Conservation (phyloP, 805 yeast species). For the Candida vartiovaarae region DNA sequence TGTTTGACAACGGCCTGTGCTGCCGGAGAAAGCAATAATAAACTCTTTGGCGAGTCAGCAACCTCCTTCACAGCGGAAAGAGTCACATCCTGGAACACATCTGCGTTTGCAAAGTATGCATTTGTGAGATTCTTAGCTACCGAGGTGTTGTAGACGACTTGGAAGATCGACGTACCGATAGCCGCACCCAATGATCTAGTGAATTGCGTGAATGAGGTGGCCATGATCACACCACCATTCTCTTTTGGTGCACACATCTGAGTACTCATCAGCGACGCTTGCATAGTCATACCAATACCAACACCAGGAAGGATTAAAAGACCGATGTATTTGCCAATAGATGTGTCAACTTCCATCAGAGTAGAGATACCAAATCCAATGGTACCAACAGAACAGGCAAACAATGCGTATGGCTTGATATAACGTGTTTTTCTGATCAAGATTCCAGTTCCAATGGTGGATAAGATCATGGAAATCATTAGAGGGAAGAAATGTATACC, state of each 20-base stretch:
- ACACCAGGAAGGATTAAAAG: conserved; percentile 31
- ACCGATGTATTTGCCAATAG: conserved; percentile 27
- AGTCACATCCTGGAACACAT: neutral
- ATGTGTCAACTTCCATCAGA: conserved; percentile 26
- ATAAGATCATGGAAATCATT: conserved; percentile 11
- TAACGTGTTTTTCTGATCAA: conserved; percentile 26
- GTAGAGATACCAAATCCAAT: conserved; percentile 30
- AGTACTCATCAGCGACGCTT: conserved; percentile 25
- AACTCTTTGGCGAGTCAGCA: neutral
- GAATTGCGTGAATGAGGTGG: conserved; percentile 37
- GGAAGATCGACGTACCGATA: conserved; percentile 31
- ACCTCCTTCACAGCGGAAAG: neutral
- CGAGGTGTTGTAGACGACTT: conserved; percentile 30
- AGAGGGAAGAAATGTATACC: conserved; percentile 20
- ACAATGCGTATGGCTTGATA: conserved; percentile 29
- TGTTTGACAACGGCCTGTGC: neutral
- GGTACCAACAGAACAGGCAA: conserved; percentile 26
- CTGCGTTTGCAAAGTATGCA: neutral
- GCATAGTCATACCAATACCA: conserved; percentile 29
- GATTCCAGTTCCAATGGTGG: conserved; percentile 21
- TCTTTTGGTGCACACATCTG: conserved; percentile 39
- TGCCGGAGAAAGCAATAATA: neutral
- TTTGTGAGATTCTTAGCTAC: conserved; percentile 11
- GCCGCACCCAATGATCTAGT: conserved; percentile 37
- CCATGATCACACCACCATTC: conserved; percentile 39